Base-by-base conservation (phyloP, 108 stramenopile species). In the Fragilariopsis cylindrus region DNA sequence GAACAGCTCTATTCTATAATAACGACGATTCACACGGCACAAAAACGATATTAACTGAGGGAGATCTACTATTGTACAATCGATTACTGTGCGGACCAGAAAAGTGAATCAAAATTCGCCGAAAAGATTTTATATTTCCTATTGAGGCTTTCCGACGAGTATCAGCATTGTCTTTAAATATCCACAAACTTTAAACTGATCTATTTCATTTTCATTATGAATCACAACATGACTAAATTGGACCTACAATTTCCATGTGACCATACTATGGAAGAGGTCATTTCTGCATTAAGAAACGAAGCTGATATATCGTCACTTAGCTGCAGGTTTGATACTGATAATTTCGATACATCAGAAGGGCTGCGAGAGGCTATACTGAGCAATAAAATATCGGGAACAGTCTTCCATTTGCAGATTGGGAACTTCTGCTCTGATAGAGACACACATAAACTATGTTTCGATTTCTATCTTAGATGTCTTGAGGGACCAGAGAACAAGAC, bases 391-490 rank as follows among this genome's bases (percentile, higher is more conserved):
- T 43, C 62, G 11, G 62, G 62, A 4, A 63, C 21, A 13, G 62
- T 63, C 5, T 42, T 45, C 13, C 19, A 0, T 15, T 63, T 63
- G 62, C 43, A 63, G 3, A 63, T 63, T 11, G n/a, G 62, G 42
- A 63, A 63, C 43, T 43, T 43, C 6, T 63, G 62, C 21, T 41
- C 46, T 4, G 62, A 47, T 44, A n/a, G 5, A 6, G 40, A 63
- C 11, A 30, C 19, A 5, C 40, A 63, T 40, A 63, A 63, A 12
- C 40, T 1, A n/a, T 63, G 62, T n/a, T 63, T 63, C n/a, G 62
- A 63, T 16, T 63, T 63, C 43, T 63, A 63, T 40, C 62, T 63
- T 15, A 21, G 15, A n/a, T 63, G 62, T 43, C 62, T 63, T 44
- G 62, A 63, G 42, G 62, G 62, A 30, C 62, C 62, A 45, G n/a